Conservation (phyloP, 192 early-diverging fungal genomes). For the Backusella tuberculispora region DNA sequence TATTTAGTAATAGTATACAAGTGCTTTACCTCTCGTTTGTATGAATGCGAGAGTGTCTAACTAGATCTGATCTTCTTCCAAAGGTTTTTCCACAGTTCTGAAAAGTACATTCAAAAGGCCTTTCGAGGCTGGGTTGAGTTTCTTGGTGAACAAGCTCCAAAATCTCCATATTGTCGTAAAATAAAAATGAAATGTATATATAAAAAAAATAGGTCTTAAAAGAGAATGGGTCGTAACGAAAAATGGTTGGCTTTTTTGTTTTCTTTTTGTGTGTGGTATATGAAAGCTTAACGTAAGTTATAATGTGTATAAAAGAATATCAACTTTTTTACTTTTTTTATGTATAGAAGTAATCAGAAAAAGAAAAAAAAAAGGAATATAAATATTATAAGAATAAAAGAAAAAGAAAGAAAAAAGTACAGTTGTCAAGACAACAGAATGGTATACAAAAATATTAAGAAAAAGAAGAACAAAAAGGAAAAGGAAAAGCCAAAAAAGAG, state of each 20-base stretch:
- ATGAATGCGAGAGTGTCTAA: constrained; percentile 79
- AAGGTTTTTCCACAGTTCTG: constrained; percentile 73
- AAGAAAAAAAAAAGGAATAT: neutral
- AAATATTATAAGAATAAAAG: neutral
- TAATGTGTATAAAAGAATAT: neutral
- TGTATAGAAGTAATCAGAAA: neutral
- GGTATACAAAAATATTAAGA: neutral
- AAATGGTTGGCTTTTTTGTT: neutral
- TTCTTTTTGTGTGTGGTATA: constrained; percentile 1
- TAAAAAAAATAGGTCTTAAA: neutral
- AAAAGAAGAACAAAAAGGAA: constrained; percentile 1
- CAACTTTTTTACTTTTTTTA: neutral
- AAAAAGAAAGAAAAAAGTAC: neutral
- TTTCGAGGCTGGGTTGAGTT: constrained; percentile 46
- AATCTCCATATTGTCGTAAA: constrained; percentile 53
- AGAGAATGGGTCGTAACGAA: neutral
- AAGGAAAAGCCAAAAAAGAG: constrained; percentile 4
- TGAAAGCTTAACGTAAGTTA: no score
- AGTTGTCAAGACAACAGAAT: constrained; percentile 26
- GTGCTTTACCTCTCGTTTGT: constrained; percentile 70
- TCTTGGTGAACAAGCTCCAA: constrained; percentile 63
- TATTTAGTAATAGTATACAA: constrained; percentile 2
- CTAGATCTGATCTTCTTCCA: constrained; percentile 66
- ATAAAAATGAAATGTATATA: neutral
- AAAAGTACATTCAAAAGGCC: constrained; percentile 64